Conservation (phyloP, 768 basidiomycete genomes). For the Gelatoporia subvermispora region DNA sequence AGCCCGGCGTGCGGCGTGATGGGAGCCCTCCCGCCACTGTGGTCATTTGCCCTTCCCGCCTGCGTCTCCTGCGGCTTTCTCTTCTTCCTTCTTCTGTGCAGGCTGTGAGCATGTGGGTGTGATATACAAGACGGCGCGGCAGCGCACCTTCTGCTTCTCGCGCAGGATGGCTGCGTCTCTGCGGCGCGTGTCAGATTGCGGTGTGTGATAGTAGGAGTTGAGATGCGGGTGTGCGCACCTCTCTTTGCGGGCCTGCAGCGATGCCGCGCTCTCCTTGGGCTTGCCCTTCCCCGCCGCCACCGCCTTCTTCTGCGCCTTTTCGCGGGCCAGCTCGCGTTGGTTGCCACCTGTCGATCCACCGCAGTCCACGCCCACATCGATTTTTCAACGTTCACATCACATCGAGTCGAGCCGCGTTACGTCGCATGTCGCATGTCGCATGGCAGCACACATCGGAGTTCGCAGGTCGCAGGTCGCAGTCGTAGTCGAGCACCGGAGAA, state of each 20-base stretch:
- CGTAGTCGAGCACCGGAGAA: background rate
- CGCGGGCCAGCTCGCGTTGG: constrained; percentile 73
- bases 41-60: constrained; percentile 23
- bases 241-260: constrained; percentile 68
- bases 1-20: background rate
- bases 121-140: background rate
- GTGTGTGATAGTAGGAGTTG: background rate
- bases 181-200: constrained; percentile 14
- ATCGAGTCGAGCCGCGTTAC: constrained; percentile 1
- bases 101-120: background rate
- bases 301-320: constrained; percentile 69
- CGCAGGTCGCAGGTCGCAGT: no score
- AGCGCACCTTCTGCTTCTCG: constrained; percentile 72
- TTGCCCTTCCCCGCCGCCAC: constrained; percentile 47
- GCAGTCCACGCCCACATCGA: background rate
- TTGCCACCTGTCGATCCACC: constrained; percentile 72
- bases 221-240: constrained; percentile 42
- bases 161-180: constrained; percentile 76
- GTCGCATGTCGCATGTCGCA: no score
- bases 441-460: no score
- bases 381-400: no score
- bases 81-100: constrained; percentile 29
- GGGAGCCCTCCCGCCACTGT: constrained; percentile 16
- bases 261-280: constrained; percentile 63
- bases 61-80: constrained; percentile 18